phyloP scores from a whole-genome alignment of 306 rosid genomes.

The Ochetophila trinervis region DNA sequence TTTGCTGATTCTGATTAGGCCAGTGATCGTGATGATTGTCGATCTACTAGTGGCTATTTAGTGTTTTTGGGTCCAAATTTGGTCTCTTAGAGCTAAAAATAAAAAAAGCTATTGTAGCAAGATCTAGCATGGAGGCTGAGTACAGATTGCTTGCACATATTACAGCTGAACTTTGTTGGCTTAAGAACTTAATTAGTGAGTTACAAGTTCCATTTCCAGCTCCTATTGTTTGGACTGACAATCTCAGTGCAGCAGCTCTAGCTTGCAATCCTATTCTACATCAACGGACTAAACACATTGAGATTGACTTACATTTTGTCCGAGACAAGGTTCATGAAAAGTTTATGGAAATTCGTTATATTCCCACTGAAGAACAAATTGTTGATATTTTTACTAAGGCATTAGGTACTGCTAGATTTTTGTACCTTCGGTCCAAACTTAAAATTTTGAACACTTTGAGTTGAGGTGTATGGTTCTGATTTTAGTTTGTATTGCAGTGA shows the following conservation, averaged over 20 bases:
- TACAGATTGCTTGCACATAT: not conserved
- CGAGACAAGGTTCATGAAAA: not conserved
- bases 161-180: not conserved
- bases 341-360: not conserved
- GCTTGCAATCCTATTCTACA: not conserved
- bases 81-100: too few species aligned
- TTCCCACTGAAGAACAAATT: not conserved
- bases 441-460: too few species aligned
- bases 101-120: not conserved
- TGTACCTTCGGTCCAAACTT: too few species aligned
- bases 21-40: too few species aligned
- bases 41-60: too few species aligned
- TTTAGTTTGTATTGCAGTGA: too few species aligned
- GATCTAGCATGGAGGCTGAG: not conserved
- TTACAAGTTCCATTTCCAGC: not conserved
- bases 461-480: too few species aligned
- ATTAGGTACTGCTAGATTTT: too few species aligned
- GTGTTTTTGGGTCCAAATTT: too few species aligned
- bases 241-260: not conserved
- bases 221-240: not conserved
- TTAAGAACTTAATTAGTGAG: not conserved
- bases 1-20: too few species aligned
- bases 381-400: not conserved
- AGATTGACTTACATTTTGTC: not conserved
- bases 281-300: not conserved